Evolutionary conservation across 2,329 filamentous ascomycete species (phyloP), one percentile per base, ranked within the genome.

Genomic region (Fusarium goolgardi): DNA sequence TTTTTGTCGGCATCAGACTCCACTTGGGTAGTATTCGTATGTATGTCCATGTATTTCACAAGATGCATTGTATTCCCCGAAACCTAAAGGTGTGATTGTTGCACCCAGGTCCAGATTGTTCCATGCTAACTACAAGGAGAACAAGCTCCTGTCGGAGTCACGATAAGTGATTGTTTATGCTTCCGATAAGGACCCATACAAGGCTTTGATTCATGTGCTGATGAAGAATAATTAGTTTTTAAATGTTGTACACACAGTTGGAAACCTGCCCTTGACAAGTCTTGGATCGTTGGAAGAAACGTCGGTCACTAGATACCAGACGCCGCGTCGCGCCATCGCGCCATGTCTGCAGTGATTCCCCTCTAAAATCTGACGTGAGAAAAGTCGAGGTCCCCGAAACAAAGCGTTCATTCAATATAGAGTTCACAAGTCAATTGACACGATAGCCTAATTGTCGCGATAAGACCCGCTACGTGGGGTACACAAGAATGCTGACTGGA

Each of bases 281-380:
- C 9, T 9, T 18, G 23, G 5, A n/a, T 25, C 6, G 20, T 12
- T 5, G 12, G 15, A 18, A 4, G 13, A 16, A 23, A 34, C 12
- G 16, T 32, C 44, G 44, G 44, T 7, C 16, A 40, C 56, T 20
- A 20, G 31, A 44, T 34, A 52, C 44, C 39, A 53, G 12, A 53
- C 45, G 44, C 44, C 25, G 32, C 13, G 4, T 20, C 32, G 12
- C 23, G 23, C 54, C 25, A 45, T 60, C 1, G 41, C 43, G 40
- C 32, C 18, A 60, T 3, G 1, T 10, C 13, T 23, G 29, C n/a
- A n/a, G 18, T 10, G 18, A 18, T 13, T 27, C 8, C 2, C 10
- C 11, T 6, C 23, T 15, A 53, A 60, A 32, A 53, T 61, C 39
- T 60, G 27, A 61, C 58, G 32, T 61, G 8, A 60, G 58, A 60